Evolutionary conservation across 106 monocot species (phyloP), one percentile per base, ranked within the genome.

Genomic region (Dendrobium huoshanense): DNA sequence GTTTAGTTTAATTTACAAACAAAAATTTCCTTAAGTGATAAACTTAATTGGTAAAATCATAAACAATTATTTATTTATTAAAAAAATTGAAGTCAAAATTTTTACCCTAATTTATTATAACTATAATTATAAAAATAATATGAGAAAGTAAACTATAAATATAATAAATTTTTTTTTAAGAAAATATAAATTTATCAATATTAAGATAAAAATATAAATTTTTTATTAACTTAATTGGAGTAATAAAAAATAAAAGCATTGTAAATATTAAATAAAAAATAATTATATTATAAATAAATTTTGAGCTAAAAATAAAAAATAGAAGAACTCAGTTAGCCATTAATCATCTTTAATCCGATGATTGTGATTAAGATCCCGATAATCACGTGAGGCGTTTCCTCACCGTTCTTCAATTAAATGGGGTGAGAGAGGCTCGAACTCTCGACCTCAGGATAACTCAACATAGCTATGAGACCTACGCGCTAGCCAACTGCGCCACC

Each of bases 341-440:
- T 10, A 8, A 8, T 61, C 22, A 61, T 22, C 61, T 22, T 7
- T 61, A n/a, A 6, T 20, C 1, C 2, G 61, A 22, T 61, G 61
- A n/a, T 6, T 9, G 61, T 61, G 61, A 61, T 22, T 61, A 51
- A 51, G 61, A 22, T 22, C 61, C 61, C 18, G 22, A 5, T 22
- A 61, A 61, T 22, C 61, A 61, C 61, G 19, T 0, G 8, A 6
- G n/a, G 22, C 22, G 13, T 61, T 22, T 61, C 61, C 22, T 61
- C 61, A 61, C 22, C 3, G 61, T 20, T 58, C 58, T 20, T 18
- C 58, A 4, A 0, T 13, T n/a, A n/a, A n/a, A 22, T 92, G 94
- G 95, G 98, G 98, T 98, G 94, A 95, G 94, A 95, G 95, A 98
- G 98, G 94, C 95, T 98, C 98, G 98, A 98, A 98, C 94, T 95